Evolutionary conservation across 495 filamentous ascomycete species (phyloP).

Genomic region (Pyronema domesticum): DNA sequence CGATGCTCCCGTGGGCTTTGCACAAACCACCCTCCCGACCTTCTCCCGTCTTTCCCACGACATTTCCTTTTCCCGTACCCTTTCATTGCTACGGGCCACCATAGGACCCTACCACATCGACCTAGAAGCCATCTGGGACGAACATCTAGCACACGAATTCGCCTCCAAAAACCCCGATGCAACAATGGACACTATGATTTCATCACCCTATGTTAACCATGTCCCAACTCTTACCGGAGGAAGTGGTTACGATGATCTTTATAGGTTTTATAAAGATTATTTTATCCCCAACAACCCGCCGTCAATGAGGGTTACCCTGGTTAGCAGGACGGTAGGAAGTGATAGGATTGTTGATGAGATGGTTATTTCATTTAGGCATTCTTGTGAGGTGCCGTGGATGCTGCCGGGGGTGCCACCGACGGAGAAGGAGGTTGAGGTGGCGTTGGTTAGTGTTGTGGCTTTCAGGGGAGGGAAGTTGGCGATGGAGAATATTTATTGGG

Average conservation of each 20-base stretch:
- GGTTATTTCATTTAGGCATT: slow-evolving; percentile 49
- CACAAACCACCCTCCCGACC: slow-evolving; percentile 29
- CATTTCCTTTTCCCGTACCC: slow-evolving; percentile 39
- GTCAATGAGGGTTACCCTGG: slow-evolving; percentile 47
- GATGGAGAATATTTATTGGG: slow-evolving; percentile 77
- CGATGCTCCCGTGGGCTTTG: slow-evolving; percentile 38
- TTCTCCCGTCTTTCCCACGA: slow-evolving; percentile 36
- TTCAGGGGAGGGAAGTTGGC: slow-evolving; percentile 56
- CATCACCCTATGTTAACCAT: slow-evolving; percentile 43
- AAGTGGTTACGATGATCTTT: slow-evolving; percentile 47
- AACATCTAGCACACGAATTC: slow-evolving; percentile 40
- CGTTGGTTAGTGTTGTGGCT: slow-evolving; percentile 58
- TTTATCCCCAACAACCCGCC: slow-evolving; percentile 56
- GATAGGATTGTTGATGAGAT: slow-evolving; percentile 43
- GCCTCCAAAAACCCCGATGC: too few species aligned
- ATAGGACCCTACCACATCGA: slow-evolving; percentile 28
- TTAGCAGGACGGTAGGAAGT: slow-evolving; percentile 49
- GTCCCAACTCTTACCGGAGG: slow-evolving; percentile 48
- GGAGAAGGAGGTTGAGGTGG: slow-evolving; percentile 44
- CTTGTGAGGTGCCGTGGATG: slow-evolving; percentile 58
- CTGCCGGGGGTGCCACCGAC: slow-evolving; percentile 62
- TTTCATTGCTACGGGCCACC: slow-evolving; percentile 29
- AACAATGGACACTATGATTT: slow-evolving; percentile 29
- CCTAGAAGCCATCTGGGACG: slow-evolving; percentile 42
- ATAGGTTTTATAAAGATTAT: slow-evolving; percentile 52